Base-by-base conservation (phyloP, 257 asterid species). In the Rubia yunnanensis region DNA sequence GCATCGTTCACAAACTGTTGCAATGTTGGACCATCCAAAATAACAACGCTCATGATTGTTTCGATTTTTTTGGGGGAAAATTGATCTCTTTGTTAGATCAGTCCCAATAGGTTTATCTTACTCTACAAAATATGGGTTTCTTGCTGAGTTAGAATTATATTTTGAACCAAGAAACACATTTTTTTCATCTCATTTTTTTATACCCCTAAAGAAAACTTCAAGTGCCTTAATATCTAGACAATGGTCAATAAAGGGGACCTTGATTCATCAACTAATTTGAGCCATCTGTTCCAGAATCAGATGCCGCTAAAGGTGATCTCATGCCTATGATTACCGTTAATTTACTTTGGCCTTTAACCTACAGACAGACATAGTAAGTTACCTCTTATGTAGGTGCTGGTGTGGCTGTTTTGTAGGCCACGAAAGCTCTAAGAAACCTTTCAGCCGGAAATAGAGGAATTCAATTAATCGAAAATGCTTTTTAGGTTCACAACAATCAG, bases 11-110 rank as follows among this genome's bases (percentile, higher is more conserved):
- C 84, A 31, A 88, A 86, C 10, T 74, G 80, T 30, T 56, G 63
- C 63, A 86, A 79, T 5, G 69, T 75, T 10, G 76, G 79, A 5
- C 80, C 83, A 61, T 86, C 95, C 27, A 88, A 41, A 10, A 84
- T 65, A 55, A 75, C 79, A 17, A 84, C 78, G 59, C 92, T 83
- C 89, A 82, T 88, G 50, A 44, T 69, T 53, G 5, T 17, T 20
- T 31, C 18, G 36, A 27, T n/a, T 7, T 44, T 44, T 44, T 9
- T 46, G 5, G 57, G 26, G 27, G 27, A 28, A 20, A 20, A 23
- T 24, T 63, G 35, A 38, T 17, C 14, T 35, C 11, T 35, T 60
- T n/a, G n/a, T n/a, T n/a, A n/a, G n/a, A n/a, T n/a, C n/a, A n/a
- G 4, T 22, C 23, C 39, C 17, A 60, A 44, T 44, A 44, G 20